Evolutionary conservation across 2,329 filamentous ascomycete genomes (phyloP).

Genomic region (Penicillium sp.): DNA sequence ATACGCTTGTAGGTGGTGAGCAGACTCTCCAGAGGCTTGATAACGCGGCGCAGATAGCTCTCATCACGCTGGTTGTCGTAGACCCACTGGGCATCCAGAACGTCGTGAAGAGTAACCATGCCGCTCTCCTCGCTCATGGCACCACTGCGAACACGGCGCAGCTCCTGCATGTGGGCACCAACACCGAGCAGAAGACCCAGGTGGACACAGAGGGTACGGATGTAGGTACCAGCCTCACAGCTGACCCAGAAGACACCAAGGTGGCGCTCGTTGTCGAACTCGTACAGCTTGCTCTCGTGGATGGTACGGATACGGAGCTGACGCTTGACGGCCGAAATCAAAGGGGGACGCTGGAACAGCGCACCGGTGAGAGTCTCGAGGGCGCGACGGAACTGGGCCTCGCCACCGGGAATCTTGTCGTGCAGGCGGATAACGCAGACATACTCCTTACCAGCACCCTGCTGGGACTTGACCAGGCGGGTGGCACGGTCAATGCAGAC

Average conservation of each 20-base stretch:
- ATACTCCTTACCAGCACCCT: conserved; percentile 98
- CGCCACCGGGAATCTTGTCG: conserved; percentile 87
- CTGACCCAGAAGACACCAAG: conserved; percentile 98
- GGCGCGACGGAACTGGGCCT: conserved; percentile 86
- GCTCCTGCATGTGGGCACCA: conserved; percentile 96
- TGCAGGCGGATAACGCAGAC: conserved; percentile 92
- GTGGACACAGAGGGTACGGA: conserved; percentile 95
- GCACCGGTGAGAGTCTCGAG: conserved; percentile 95
- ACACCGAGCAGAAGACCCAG: conserved; percentile 72
- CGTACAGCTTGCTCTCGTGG: conserved; percentile 90
- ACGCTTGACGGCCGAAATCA: conserved; percentile 98
- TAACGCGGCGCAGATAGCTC: conserved; percentile 82
- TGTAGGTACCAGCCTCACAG: conserved; percentile 97
- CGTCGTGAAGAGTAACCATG: conserved; percentile 89
- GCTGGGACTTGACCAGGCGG: conserved; percentile 95
- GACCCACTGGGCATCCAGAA: conserved; percentile 92
- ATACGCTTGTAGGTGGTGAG: conserved; percentile 92
- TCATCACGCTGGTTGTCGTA: conserved; percentile 96
- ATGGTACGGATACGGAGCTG: conserved; percentile 98
- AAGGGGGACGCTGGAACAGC: conserved; percentile 90
- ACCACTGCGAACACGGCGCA: conserved; percentile 85
- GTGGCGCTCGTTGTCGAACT: conserved; percentile 98
- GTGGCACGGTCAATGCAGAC: conserved; percentile 96
- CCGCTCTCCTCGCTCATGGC: conserved; percentile 88
- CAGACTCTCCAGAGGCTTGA: conserved; percentile 85